Evolutionary conservation across 495 filamentous ascomycete genomes (phyloP).

Genomic region (Cladorrhinum samala): DNA sequence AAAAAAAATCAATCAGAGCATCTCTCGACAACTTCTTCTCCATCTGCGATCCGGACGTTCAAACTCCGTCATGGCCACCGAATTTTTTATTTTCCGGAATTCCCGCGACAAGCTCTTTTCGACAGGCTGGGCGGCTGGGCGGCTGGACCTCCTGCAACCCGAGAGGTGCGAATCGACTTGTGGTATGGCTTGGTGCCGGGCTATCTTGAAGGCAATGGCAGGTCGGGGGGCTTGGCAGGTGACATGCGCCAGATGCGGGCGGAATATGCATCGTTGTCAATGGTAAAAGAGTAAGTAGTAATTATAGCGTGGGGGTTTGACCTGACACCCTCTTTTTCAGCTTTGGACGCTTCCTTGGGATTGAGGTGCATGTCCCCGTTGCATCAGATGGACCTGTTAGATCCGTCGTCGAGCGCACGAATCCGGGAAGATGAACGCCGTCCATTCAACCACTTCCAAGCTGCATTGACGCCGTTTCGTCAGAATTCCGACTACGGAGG

Average conservation of each 20-base stretch:
- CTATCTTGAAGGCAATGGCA: too few species aligned
- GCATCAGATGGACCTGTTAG: not conserved
- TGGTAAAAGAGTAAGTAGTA: too few species aligned
- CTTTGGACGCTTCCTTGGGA: not conserved
- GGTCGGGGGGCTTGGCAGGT: not conserved
- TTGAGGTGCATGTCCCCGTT: not conserved
- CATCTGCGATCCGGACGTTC: not conserved
- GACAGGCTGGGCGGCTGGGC: too few species aligned
- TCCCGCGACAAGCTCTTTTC: too few species aligned
- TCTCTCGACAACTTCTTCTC: not conserved
- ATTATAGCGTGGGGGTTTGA: not conserved
- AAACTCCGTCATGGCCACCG: not conserved
- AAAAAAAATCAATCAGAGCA: not conserved
- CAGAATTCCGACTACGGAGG: constrained; percentile 7
- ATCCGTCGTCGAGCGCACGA: not conserved
- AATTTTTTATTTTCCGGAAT: too few species aligned
- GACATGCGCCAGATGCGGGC: not conserved
- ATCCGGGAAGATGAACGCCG: not conserved
- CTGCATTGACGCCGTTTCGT: not conserved
- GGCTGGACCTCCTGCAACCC: too few species aligned
- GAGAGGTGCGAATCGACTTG: not conserved
- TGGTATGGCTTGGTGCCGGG: not conserved
- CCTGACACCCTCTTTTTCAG: not conserved
- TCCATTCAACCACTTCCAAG: not conserved
- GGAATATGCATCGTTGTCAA: not conserved